Evolutionary conservation across 1,284 basidiomycete genomes (phyloP).

Genomic region (Ganoderma sp.): DNA sequence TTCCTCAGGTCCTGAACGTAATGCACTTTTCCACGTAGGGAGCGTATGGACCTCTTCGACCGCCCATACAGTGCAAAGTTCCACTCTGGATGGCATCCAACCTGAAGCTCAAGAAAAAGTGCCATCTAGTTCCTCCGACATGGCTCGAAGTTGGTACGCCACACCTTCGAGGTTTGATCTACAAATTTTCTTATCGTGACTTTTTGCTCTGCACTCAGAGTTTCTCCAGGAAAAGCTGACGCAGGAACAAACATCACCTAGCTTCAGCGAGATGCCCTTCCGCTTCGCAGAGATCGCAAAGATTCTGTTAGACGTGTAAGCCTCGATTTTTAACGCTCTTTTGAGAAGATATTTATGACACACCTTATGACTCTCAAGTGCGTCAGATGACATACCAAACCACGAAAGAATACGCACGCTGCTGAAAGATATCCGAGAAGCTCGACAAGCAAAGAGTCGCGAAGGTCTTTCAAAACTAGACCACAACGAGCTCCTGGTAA

Average conservation of each 20-base stretch:
- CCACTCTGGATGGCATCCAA: slow-evolving; percentile 97
- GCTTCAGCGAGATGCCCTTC: slow-evolving; percentile 81
- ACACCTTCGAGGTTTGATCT: too few relatives aligned
- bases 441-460: slow-evolving; percentile 91
- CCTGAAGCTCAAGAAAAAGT: slow-evolving; percentile 93
- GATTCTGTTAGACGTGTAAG: slow-evolving; percentile 88
- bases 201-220: slow-evolving; percentile 51
- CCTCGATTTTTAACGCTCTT: slow-evolving; percentile 23
- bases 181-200: not conserved
- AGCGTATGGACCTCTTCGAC: slow-evolving; percentile 90
- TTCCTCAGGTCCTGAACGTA: not conserved
- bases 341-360: not conserved
- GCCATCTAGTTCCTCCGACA: slow-evolving; percentile 85
- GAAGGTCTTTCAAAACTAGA: slow-evolving; percentile 79
- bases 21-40: slow-evolving; percentile 56
- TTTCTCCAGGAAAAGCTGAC: slow-evolving; percentile 75
- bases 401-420: slow-evolving; percentile 84
- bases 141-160: slow-evolving; percentile 87
- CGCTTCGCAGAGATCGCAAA: slow-evolving; percentile 90
- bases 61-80: slow-evolving; percentile 81
- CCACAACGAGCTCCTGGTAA: slow-evolving; percentile 81
- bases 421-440: slow-evolving; percentile 93
- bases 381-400: slow-evolving; percentile 86
- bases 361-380: slow-evolving; percentile 54
- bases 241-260: slow-evolving; percentile 73